phyloP scores from a whole-genome alignment of 768 basidiomycete genomes.

The Trametes villosa region DNA sequence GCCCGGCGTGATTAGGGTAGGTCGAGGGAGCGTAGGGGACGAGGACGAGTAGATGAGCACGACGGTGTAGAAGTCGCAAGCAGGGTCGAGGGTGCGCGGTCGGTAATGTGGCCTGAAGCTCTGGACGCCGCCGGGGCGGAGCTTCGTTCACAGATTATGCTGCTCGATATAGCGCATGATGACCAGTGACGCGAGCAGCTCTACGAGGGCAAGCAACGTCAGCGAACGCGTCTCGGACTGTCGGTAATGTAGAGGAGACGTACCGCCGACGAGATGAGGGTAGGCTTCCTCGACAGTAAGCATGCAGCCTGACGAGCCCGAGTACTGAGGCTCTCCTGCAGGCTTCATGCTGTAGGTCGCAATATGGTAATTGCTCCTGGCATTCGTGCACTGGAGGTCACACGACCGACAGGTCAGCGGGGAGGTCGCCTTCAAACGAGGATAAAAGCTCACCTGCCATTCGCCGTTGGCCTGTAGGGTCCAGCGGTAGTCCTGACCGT shows the following conservation, averaged over 20 bases:
- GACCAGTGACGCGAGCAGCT: conserved; percentile 61
- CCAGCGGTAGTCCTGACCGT: conserved; percentile 68
- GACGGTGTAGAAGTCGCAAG: background rate
- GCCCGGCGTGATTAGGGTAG: conserved; percentile 11
- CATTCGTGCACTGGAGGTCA: conserved; percentile 59
- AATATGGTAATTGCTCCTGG: conserved; percentile 49
- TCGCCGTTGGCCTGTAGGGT: conserved; percentile 57
- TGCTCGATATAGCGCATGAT: conserved; percentile 67
- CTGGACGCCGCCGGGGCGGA: conserved; percentile 13
- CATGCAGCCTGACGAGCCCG: conserved; percentile 60
- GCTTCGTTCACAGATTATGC: conserved; percentile 43
- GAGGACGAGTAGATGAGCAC: background rate
- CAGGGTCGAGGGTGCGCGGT: background rate
- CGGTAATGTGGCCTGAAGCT: conserved; percentile 2
- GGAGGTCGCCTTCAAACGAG: background rate
- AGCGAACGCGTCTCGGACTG: background rate
- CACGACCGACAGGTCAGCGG: background rate
- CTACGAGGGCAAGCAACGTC: conserved; percentile 38
- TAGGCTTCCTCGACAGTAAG: conserved; percentile 67
- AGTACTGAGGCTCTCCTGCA: conserved; percentile 57
- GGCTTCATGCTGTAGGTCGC: conserved; percentile 64
- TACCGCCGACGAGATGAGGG: conserved; percentile 59
- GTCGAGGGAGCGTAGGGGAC: too few species aligned
- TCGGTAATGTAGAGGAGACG: conserved; percentile 23
- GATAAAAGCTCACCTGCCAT: conserved; percentile 57